These are phyloP conservation scores for Rutstroemia sp. DNA, from an alignment of 2,329 filamentous ascomycete species.

Conservation along the genomic window DNA sequence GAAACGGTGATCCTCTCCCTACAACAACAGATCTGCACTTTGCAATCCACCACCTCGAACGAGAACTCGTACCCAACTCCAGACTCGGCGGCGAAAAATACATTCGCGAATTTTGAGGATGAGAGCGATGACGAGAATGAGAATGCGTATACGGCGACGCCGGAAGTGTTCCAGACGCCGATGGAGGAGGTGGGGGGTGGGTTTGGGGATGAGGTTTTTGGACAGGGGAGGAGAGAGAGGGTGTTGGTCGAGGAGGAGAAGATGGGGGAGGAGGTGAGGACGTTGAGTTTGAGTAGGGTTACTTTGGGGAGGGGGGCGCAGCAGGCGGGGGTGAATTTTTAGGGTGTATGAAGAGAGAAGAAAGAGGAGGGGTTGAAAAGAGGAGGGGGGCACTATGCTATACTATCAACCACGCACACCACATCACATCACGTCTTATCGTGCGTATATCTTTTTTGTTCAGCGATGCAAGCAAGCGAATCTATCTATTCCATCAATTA, in stretches of 20 bases:
- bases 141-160: slow-evolving; percentile 19
- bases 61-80: slow-evolving; percentile 13
- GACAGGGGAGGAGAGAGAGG: not conserved
- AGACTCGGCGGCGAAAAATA: not conserved
- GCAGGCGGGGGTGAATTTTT: slow-evolving; percentile 15
- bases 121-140: slow-evolving; percentile 22
- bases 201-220: slow-evolving; percentile 36
- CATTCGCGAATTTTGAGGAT: slow-evolving; percentile 27
- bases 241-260: slow-evolving; percentile 41
- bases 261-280: slow-evolving; percentile 45
- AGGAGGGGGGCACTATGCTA: too few relatives aligned
- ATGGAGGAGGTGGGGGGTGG: slow-evolving; percentile 35
- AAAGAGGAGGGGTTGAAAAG: too few relatives aligned
- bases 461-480: too few relatives aligned
- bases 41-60: slow-evolving; percentile 11
- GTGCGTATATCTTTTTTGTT: too few relatives aligned
- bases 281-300: slow-evolving; percentile 56
- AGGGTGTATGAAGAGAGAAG: not conserved
- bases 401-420: too few relatives aligned
- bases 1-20: slow-evolving; percentile 50
- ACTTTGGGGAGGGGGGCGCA: slow-evolving; percentile 33
- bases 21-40: slow-evolving; percentile 15
- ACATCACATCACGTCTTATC: too few relatives aligned
- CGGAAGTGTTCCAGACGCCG: slow-evolving; percentile 46
- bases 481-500: too few relatives aligned